Evolutionary conservation across 73 alveolate species (phyloP).

Genomic region (Effrenium voratum): DNA sequence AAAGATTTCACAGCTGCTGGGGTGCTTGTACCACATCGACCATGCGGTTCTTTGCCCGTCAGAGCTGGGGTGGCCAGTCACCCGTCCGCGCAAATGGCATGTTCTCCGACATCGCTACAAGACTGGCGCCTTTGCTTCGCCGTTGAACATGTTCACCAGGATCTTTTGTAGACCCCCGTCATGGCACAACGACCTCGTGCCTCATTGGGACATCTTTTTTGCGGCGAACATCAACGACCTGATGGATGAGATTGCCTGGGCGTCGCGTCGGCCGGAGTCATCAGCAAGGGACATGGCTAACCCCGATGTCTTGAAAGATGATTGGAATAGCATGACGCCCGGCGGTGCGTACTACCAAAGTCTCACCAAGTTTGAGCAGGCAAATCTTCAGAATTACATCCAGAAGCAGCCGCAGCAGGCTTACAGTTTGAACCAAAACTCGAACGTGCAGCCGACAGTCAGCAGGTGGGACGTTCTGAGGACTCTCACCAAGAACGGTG

Average conservation of each 20-base stretch:
- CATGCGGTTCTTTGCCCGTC: neutral
- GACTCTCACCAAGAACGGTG: constrained; percentile 21
- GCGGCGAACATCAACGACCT: neutral
- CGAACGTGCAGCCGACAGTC: neutral
- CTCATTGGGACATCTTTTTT: neutral
- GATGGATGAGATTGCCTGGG: neutral
- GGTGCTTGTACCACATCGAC: neutral
- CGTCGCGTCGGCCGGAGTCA: too few relatives aligned
- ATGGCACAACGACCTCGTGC: neutral
- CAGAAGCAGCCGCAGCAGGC: neutral
- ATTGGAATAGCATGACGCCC: neutral
- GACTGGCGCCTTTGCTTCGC: neutral
- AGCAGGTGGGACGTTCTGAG: neutral
- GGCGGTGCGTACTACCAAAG: neutral
- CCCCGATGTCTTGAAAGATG: neutral
- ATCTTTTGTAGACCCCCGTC: neutral
- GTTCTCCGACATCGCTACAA: neutral
- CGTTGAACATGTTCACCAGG: neutral
- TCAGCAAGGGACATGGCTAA: neutral
- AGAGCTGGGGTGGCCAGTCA: neutral
- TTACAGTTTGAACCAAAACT: neutral
- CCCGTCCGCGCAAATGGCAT: neutral
- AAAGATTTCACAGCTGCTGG: neutral
- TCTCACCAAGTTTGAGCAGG: neutral
- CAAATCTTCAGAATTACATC: neutral